Evolutionary conservation across 2,329 filamentous ascomycete species (phyloP).

Genomic region (Diaporthe velutina): DNA sequence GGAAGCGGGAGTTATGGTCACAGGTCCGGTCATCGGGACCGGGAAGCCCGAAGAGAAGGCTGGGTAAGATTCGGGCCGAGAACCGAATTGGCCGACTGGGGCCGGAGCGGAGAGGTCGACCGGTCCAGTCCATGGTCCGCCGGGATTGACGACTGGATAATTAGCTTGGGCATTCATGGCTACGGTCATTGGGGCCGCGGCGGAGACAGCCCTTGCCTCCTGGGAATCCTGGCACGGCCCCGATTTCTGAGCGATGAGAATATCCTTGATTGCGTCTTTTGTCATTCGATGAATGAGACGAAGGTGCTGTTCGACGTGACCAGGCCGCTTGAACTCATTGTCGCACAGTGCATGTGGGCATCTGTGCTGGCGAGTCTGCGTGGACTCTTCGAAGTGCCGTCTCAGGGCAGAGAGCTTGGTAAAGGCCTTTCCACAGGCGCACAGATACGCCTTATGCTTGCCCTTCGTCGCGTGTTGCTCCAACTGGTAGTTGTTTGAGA

Average conservation of each 20-base stretch:
- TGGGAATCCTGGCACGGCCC: background rate
- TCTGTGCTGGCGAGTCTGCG: background rate
- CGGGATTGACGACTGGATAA: background rate
- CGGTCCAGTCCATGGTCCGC: background rate
- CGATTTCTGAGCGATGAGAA: background rate
- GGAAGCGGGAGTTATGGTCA: background rate
- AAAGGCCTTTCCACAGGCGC: background rate
- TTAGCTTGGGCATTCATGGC: background rate
- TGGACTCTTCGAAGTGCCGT: background rate
- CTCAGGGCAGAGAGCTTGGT: background rate
- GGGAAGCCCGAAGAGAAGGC: background rate
- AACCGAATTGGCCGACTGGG: background rate
- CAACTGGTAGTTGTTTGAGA: background rate
- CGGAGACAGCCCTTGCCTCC: background rate
- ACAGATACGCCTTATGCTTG: background rate
- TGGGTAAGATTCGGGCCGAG: background rate
- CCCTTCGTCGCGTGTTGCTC: background rate
- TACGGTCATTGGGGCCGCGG: background rate
- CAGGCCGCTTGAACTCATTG: background rate
- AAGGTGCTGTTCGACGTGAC: slow-evolving; percentile 6
- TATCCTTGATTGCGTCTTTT: background rate
- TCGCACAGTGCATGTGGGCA: slow-evolving; percentile 6
- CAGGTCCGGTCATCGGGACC: background rate
- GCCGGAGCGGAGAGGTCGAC: background rate
- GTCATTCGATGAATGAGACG: background rate